Evolutionary conservation across 345 rosid genomes (phyloP).

Genomic region (Punica granatum): DNA sequence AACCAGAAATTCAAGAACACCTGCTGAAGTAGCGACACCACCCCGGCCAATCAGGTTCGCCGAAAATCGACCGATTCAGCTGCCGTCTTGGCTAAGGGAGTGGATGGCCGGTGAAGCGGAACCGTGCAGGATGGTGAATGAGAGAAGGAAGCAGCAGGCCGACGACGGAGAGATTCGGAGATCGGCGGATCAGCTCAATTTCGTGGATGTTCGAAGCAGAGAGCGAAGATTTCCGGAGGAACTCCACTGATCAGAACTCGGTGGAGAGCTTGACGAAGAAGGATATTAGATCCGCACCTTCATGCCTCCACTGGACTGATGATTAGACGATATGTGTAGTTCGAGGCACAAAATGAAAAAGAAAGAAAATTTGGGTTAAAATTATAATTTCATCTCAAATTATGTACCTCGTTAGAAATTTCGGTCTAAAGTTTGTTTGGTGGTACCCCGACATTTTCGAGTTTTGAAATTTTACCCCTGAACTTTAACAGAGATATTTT

Average conservation of each 20-base stretch:
- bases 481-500: too few relatives aligned
- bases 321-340: too few relatives aligned
- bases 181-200: background rate
- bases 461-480: too few relatives aligned
- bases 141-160: background rate
- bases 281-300: background rate
- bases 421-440: too few relatives aligned
- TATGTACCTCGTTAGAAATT: too few relatives aligned
- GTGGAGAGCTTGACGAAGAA: background rate
- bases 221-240: slow-evolving; percentile 1
- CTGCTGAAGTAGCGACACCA: background rate
- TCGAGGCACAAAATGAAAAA: too few relatives aligned
- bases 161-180: background rate
- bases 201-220: background rate
- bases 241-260: background rate
- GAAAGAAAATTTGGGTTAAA: too few relatives aligned
- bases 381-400: too few relatives aligned
- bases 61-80: background rate
- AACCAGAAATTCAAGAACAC: background rate
- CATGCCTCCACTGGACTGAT: too few relatives aligned
- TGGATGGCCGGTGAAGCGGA: background rate
- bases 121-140: background rate
- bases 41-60: background rate
- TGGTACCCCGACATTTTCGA: too few relatives aligned
- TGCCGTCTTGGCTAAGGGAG: background rate